Base-by-base conservation (phyloP, 2,329 filamentous ascomycete species). In the Aspergillus intermedius region DNA sequence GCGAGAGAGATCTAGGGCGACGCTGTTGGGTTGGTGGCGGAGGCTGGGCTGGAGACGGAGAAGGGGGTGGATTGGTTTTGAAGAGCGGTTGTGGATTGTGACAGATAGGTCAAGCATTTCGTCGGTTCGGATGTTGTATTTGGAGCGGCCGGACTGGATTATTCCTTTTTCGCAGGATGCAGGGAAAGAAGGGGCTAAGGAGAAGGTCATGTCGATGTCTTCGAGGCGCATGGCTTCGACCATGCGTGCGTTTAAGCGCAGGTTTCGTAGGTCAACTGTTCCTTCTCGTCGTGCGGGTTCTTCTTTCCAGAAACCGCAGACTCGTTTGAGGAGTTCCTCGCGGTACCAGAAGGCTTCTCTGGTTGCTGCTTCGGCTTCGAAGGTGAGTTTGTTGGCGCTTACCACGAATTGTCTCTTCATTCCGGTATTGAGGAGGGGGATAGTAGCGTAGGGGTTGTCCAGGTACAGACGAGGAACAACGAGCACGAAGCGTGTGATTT, bases 381-480 rank as follows among this genome's bases (percentile, higher is more conserved):
- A 87, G 0, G 86, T 84, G 48, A 91, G 81, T 59, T 87, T 87
- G 62, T 82, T 84, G 13, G 84, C 81, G 67, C 87, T 93, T 40
- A 95, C 88, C 25, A 96, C 88, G 60, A 95, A 96, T 62, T 96
- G 91, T n/a, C 90, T 81, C 62, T 89, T 86, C n/a, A 86, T 83
- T 0, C 85, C 83, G 0, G 86, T 86, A 56, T 91, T 90, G 8
- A 95, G 75, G 1, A 83, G 84, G 1, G 90, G 91, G 35, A 96
- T 87, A 1, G 85, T 76, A 1, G 84, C 83, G 61, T 90, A 82
- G 2, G 88, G 83, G 53, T 93, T 81, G n/a, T 83, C 77, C 17
- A 95, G 67, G 62, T 87, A 87, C 35, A 94, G 76, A 32, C 87
- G 82, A 47, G 81, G 86, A 3, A 95, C 74, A 0, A 90, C 84